A percentile compares a stretch with the other conserved stretches of the same genome.
Conservation (phyloP, 192 early-diverging fungal species). For the Coemansia sp. region DNA sequence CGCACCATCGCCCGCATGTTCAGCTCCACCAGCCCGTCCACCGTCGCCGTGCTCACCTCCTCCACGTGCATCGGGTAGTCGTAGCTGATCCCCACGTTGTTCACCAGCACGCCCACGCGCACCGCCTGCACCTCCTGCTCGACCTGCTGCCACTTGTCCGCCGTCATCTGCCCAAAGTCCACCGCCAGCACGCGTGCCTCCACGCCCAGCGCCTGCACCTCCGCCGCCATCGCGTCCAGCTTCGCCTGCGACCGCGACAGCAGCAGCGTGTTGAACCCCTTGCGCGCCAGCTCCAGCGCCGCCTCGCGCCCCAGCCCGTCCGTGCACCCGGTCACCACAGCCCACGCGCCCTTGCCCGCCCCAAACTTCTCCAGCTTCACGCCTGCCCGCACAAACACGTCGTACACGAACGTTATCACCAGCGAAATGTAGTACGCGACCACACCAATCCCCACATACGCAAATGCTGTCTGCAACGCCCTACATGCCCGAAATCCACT, state of each 20-base stretch:
- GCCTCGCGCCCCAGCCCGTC: constrained; percentile 96
- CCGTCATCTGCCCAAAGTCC: constrained; percentile 64
- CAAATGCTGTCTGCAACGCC: constrained; percentile 29
- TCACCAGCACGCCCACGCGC: constrained; percentile 62
- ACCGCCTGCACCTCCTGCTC: constrained; percentile 53
- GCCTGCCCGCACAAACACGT: constrained; percentile 41
- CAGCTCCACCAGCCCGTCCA: constrained; percentile 76
- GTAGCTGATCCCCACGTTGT: constrained; percentile 94
- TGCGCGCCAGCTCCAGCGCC: constrained; percentile 81
- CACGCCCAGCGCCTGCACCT: constrained; percentile 58
- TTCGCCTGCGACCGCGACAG: constrained; percentile 79
- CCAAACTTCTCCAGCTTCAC: constrained; percentile 46
- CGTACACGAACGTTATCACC: constrained; percentile 37
- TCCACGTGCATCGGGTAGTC: constrained; percentile 83
- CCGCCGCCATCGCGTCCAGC: constrained; percentile 66
- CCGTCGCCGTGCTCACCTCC: constrained; percentile 62
- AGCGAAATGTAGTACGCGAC: constrained; percentile 46
- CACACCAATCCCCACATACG: constrained; percentile 42
- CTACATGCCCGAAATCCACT: no score
- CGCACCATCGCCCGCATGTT: constrained; percentile 81
- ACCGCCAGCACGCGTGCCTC: constrained; percentile 66
- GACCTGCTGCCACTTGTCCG: constrained; percentile 66
- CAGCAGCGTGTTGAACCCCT: constrained; percentile 78
- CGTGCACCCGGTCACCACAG: constrained; percentile 90
- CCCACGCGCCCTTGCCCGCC: constrained; percentile 50